Evolutionary conservation across 371 early-diverging fungal genomes (phyloP).

Genomic region (Syncephalis plumigaleata): DNA sequence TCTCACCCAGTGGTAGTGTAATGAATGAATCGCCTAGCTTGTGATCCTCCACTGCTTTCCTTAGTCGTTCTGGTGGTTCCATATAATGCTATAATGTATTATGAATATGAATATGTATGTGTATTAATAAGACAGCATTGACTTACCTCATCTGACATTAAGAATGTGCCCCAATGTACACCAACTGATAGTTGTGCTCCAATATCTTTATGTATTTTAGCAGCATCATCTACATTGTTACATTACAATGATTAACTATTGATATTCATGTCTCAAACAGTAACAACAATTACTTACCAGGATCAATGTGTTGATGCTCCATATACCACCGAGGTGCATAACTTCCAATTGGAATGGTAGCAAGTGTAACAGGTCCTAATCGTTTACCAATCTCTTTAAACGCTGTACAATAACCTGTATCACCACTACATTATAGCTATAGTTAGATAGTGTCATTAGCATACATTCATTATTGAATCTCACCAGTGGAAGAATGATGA

Average conservation of each 20-base stretch:
- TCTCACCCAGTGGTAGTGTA: too few relatives aligned
- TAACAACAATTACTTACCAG: too few relatives aligned
- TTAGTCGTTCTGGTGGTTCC: conserved; percentile 34
- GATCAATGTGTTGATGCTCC: background rate
- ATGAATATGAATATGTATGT: too few relatives aligned
- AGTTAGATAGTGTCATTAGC: too few relatives aligned
- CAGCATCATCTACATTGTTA: conserved; percentile 68
- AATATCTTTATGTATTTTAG: conserved; percentile 53
- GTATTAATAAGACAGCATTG: too few relatives aligned
- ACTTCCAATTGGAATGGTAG: conserved; percentile 70
- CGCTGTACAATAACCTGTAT: conserved; percentile 34
- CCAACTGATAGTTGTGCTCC: conserved; percentile 39
- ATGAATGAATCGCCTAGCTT: background rate
- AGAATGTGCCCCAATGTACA: conserved; percentile 44
- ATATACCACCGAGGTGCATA: conserved; percentile 48
- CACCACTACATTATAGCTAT: too few relatives aligned
- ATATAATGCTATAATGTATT: conserved; percentile 14
- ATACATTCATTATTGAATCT: too few relatives aligned
- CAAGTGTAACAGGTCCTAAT: conserved; percentile 46
- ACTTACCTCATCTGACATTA: conserved; percentile 38
- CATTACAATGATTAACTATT: conserved; percentile 30
- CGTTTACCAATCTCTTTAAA: conserved; percentile 62
- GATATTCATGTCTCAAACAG: conserved; percentile 10
- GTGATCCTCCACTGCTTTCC: conserved; percentile 12
- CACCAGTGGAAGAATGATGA: too few relatives aligned